Base-by-base conservation (phyloP, 2,329 filamentous ascomycete genomes). In the Calonectria montana region DNA sequence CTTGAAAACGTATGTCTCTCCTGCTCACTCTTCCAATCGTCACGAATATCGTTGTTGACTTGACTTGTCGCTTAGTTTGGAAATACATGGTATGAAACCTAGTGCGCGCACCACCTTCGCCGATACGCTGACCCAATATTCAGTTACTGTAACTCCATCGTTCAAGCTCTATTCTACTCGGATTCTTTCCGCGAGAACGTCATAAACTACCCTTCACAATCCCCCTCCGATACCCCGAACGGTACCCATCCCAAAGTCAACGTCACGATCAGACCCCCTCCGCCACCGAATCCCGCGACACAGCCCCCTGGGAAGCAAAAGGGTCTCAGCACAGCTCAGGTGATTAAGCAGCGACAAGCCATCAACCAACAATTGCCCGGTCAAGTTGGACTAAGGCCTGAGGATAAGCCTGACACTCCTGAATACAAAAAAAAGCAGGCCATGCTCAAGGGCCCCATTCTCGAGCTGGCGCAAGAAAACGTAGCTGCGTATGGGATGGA, bases 361-460 rank as follows among this genome's bases (percentile, higher is more conserved):
- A 84, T 90, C 75, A 88, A 86, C 35, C 89, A 91, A 71, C 84
- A 89, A 27, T 85, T 88, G 21, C 88, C 88, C 15, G 87, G 87
- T 43, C 88, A 87, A 37, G 88, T 85, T 70, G 92, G 83, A 3
- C 73, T 88, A 48, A 87, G 95, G 77, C 94, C 94, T 10, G 97
- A 98, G 82, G 97, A 98, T 80, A 98, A 95, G 82, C 94, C 94
- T 73, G 96, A 98, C 80, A 96, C 96, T 1, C 95, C 96, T 0
- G 97, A 99, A 84, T 98, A 97, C 85, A 98, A 98, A 86, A 99
- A 99, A 88, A 98, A 98, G 85, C 92, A 97, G 82, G 96, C 96
- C 21, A 92, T 98, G 87, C 88, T 96, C 72, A 93, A 93, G 50
- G 95, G 97, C 0, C 97, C 97, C 0, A 92, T 98, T 43, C 84